Evolutionary conservation across 345 rosid genomes (phyloP).

Genomic region (Erodium maritimum): DNA sequence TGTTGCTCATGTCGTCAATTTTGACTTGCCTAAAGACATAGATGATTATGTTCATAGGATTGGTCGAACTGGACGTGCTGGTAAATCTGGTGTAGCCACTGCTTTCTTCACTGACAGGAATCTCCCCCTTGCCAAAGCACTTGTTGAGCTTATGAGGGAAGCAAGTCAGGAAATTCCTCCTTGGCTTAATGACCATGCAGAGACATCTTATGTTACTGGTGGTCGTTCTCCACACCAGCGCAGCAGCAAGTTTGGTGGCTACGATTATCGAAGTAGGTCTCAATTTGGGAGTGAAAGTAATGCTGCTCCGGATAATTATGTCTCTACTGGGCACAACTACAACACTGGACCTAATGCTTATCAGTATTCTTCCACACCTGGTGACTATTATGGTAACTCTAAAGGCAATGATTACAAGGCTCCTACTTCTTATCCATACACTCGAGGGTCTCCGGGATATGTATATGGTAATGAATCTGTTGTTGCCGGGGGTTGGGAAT

Average conservation of each 20-base stretch:
- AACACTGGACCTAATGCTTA: background rate
- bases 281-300: too few species aligned
- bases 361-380: background rate
- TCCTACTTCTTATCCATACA: constrained; percentile 1
- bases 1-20: constrained; percentile 48
- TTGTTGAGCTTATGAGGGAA: constrained; percentile 32
- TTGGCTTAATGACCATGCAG: constrained; percentile 30
- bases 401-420: constrained; percentile 1
- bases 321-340: background rate
- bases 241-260: constrained; percentile 29
- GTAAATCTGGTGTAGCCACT: constrained; percentile 37
- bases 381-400: background rate
- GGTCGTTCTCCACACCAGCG: constrained; percentile 6
- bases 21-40: constrained; percentile 35
- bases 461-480: constrained; percentile 11
- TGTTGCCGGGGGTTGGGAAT: constrained; percentile 33
- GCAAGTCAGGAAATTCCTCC: constrained; percentile 36
- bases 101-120: constrained; percentile 41
- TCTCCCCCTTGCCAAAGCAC: constrained; percentile 25
- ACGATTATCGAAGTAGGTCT: constrained; percentile 28
- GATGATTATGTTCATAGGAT: constrained; percentile 49
- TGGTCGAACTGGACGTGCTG: constrained; percentile 53
- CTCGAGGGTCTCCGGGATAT: background rate
- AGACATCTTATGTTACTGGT: constrained; percentile 10
- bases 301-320: background rate